Percentiles rank a stretch among this genome's conserved stretches.
These are phyloP conservation scores for Anisodus acutangulus DNA, from an alignment of 257 asterid genomes.

Conservation along the genomic window DNA sequence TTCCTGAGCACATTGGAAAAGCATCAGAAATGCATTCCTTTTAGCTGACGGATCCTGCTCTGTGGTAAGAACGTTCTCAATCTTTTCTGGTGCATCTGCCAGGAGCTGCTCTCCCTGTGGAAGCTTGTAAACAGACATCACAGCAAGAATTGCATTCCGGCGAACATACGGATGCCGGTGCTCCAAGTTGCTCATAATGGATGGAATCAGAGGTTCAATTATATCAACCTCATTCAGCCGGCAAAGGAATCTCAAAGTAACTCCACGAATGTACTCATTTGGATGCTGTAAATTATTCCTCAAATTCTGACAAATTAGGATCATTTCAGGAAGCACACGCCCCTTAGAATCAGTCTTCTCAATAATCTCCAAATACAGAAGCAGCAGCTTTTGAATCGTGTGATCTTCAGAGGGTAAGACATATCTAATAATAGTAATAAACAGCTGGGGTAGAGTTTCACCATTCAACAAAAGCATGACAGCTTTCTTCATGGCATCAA, in stretches of 20 bases:
- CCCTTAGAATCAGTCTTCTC: conserved; percentile 92
- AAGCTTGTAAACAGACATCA: conserved; percentile 85
- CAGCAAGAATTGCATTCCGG: conserved; percentile 85
- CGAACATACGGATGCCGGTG: conserved; percentile 84
- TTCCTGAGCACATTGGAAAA: conserved; percentile 85
- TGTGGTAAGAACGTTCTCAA: conserved; percentile 74
- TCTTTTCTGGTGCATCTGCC: conserved; percentile 97
- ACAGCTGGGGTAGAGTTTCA: conserved; percentile 85
- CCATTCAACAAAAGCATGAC: conserved; percentile 91
- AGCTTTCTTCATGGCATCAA: conserved; percentile 88
- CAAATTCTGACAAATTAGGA: conserved; percentile 85
- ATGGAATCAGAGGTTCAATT: conserved; percentile 85
- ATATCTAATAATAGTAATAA: conserved; percentile 82
- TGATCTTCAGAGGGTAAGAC: conserved; percentile 91
- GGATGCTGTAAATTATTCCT: conserved; percentile 89
- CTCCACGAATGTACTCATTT: conserved; percentile 92
- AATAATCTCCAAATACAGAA: conserved; percentile 78
- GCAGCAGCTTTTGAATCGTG: conserved; percentile 76
- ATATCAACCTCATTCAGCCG: conserved; percentile 86
- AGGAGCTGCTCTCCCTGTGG: conserved; percentile 89
- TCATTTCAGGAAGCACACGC: conserved; percentile 83
- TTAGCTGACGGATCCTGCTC: conserved; percentile 92
- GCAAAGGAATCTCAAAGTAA: conserved; percentile 88
- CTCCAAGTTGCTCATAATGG: conserved; percentile 80
- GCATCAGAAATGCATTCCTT: conserved; percentile 95